Evolutionary conservation across 805 yeast species (phyloP), one percentile per base, ranked within the genome.

Genomic region (Nadsonia fulvescens): DNA sequence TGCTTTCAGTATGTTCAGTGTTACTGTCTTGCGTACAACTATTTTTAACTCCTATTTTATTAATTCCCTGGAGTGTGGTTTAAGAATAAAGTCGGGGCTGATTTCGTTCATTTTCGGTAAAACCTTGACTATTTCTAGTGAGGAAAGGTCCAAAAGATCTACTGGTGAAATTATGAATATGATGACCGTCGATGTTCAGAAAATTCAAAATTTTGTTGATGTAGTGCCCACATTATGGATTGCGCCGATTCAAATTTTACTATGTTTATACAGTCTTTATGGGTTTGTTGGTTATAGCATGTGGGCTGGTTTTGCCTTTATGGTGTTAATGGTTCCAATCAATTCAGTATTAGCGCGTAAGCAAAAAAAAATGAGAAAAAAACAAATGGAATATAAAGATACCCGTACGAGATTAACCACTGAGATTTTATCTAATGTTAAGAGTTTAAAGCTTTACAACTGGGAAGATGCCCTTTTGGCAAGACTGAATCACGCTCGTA

Each of bases 401-500:
- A 76, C 73, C 47, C 72, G 98, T 56, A 77, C 94, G 8, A 67
- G 93, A 35, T 55, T 81, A 23, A 73, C 78, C 30, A 71, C 77
- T 33, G 94, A 83, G 48, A 78, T 83, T 29, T 60, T 83, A 43
- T 73, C 77, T 45, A 78, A 78, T 40, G 78, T 83, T 44, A 83
- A 82, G 53, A 79, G 94, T 8, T 59, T 89, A 46, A 89, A 89
- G 49, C 60, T 89, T 25, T 89, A 86, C 43, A 91, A 91, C 2
- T 89, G 98, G 98, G 98, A 89, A 53, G 54, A 47, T 16, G 92
- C 96, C 4, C 81, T 79, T 46, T 64, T 67, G 42, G 63, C 59
- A 14, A 75, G 74, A 39, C 58, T 89, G 31, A 66, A 66, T 36
- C 54, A 70, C 41, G 92, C 83, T 13, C 74, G 98, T 61, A 81